Percentiles rank a stretch among this genome's conserved stretches.
phyloP scores from a whole-genome alignment of 371 early-diverging fungal genomes.

The Capniomyces stellatus region DNA sequence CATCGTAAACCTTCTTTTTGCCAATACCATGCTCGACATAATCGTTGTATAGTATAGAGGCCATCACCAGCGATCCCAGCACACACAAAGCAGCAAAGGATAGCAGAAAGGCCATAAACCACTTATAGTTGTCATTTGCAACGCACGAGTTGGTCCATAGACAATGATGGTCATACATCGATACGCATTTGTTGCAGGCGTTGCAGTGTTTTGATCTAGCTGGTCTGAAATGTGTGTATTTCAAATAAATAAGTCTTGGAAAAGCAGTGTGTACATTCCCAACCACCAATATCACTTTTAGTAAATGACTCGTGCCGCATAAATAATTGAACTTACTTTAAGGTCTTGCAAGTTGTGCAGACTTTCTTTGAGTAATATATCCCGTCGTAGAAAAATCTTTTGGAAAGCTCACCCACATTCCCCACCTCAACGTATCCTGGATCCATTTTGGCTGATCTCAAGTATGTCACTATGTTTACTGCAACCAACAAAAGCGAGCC shows the following conservation, averaged over 20 bases:
- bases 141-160: slow-evolving; percentile 3
- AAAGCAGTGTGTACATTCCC: neutral
- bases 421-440: slow-evolving; percentile 1
- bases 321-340: slow-evolving; percentile 5
- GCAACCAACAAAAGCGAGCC: neutral
- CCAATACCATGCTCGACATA: neutral
- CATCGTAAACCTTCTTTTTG: neutral
- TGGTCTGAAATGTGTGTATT: neutral
- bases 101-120: slow-evolving; percentile 1
- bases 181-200: neutral
- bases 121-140: slow-evolving; percentile 1
- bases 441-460: neutral
- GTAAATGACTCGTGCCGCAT: neutral
- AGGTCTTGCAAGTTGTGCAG: neutral
- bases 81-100: slow-evolving; percentile 6
- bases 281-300: neutral
- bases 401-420: neutral
- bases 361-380: neutral
- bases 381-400: neutral
- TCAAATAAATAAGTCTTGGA: neutral
- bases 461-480: neutral
- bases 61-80: neutral
- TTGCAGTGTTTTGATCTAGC: slow-evolving; percentile 3
- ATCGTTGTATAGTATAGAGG: neutral
- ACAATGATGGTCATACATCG: slow-evolving; percentile 3